Conservation (phyloP, 805 yeast genomes). For the Barnettozyma botsteinii region DNA sequence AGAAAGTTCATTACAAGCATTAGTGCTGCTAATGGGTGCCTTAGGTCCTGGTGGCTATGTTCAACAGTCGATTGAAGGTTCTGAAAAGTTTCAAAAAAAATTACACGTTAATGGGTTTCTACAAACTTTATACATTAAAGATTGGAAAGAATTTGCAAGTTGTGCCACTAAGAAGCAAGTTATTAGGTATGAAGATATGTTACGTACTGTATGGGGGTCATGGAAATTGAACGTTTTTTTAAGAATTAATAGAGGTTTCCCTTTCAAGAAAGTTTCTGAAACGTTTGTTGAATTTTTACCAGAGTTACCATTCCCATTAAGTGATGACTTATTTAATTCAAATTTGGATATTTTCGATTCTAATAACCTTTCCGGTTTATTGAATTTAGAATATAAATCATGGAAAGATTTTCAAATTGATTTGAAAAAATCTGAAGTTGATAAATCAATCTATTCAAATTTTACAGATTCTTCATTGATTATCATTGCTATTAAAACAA, state of each 20-base stretch:
- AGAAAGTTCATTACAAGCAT: slow-evolving; percentile 24
- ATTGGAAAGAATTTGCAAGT: slow-evolving; percentile 24
- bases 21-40: slow-evolving; percentile 27
- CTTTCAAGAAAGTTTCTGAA: slow-evolving; percentile 23
- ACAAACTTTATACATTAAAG: slow-evolving; percentile 14
- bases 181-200: slow-evolving; percentile 28
- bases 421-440: slow-evolving; percentile 9
- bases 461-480: slow-evolving; percentile 27
- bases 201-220: slow-evolving; percentile 34
- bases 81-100: slow-evolving; percentile 19
- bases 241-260: slow-evolving; percentile 32
- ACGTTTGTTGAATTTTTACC: slow-evolving; percentile 26
- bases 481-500: slow-evolving; percentile 25
- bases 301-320: slow-evolving; percentile 30
- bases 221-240: slow-evolving; percentile 32
- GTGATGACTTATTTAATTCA: slow-evolving; percentile 18
- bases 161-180: slow-evolving; percentile 30
- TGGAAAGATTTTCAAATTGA: slow-evolving; percentile 18
- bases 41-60: slow-evolving; percentile 27
- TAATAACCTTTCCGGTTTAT: slow-evolving; percentile 11
- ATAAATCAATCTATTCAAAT: slow-evolving; percentile 4
- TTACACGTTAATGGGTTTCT: slow-evolving; percentile 15
- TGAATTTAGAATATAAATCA: slow-evolving; percentile 10
- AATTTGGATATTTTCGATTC: slow-evolving; percentile 20
- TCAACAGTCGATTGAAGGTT: slow-evolving; percentile 26